Conservation (phyloP, 2,329 filamentous ascomycete genomes). For the Fusarium udum region DNA sequence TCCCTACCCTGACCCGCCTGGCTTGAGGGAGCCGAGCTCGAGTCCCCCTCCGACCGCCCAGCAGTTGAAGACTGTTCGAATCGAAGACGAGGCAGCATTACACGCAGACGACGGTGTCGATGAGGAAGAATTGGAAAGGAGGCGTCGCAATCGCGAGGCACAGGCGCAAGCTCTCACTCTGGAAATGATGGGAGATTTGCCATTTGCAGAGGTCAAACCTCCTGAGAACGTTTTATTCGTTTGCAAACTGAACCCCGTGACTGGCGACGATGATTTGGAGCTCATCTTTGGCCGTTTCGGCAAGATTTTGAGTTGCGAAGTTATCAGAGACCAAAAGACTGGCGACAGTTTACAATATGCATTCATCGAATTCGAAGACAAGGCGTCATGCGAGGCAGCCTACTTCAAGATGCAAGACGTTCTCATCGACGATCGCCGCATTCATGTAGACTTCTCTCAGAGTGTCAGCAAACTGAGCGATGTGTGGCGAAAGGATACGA, state of each 20-base stretch:
- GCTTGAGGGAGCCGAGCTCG: constrained; percentile 77
- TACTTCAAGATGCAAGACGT: constrained; percentile 99
- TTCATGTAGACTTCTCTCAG: constrained; percentile 98
- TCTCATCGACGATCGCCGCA: constrained; percentile 94
- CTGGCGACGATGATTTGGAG: constrained; percentile 91
- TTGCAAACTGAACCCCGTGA: constrained; percentile 98
- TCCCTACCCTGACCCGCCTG: constrained; percentile 84
- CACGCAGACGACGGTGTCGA: constrained; percentile 76
- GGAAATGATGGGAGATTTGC: constrained; percentile 97
- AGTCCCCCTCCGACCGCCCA: constrained; percentile 85
- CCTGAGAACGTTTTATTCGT: constrained; percentile 98
- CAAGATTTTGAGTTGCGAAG: constrained; percentile 92
- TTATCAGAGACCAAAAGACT: constrained; percentile 92
- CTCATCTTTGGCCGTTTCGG: constrained; percentile 98
- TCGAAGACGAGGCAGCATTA: constrained; percentile 86
- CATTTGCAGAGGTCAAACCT: constrained; percentile 96
- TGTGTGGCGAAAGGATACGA: constrained; percentile 86
- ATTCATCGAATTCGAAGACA: constrained; percentile 96
- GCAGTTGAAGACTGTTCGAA: constrained; percentile 90
- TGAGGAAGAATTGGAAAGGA: constrained; percentile 81
- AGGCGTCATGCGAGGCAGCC: constrained; percentile 90
- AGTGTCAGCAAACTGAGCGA: constrained; percentile 89
- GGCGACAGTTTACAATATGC: constrained; percentile 97
- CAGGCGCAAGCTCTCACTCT: constrained; percentile 92
- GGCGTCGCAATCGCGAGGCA: constrained; percentile 87